Base-by-base conservation (phyloP, 345 rosid species). In the Camelina laxa region DNA sequence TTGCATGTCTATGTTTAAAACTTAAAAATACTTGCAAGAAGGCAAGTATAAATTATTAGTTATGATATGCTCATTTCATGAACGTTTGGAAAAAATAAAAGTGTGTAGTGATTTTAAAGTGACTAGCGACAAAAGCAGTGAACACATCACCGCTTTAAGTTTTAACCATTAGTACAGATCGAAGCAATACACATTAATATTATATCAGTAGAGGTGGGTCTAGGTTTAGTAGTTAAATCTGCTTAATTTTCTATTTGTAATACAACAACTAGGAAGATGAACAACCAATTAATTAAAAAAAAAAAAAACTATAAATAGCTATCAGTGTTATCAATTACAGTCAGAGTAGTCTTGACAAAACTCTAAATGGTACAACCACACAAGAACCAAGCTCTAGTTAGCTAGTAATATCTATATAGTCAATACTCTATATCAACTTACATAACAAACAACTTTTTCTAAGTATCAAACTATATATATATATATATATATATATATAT, bases 301-400 rank as follows among this genome's bases (percentile, higher is more conserved):
- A 16, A 33, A 62, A 38, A 64, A 70, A 64, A 57, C 21, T 62
- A 69, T 42, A 56, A 54, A 69, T 62, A 64, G 71, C 36, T 56
- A 63, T 55, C n/a, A 64, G 42, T 61, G 65, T 75, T 59, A 67
- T 61, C 56, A 67, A 53, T 47, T 53, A 76, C 16, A 24, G 21
- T 76, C 50, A 45, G 69, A 69, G 80, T 70, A 57, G 72, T 63
- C 67, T 70, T 77, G 80, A 64, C 76, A 56, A 48, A 56, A 38
- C 61, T 38, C 2, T 63, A 58, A 58, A 77, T 49, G 76, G 70
- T 69, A 69, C 75, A 63, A 76, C 80, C 59, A 65, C 70, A 76
- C 70, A 54, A 49, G 59, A 24, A 62, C 51, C 24, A 21, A 53
- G 57, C 70, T 76, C 65, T 9, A 21, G 9, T 35, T 45, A 54